A percentile compares a stretch with the other conserved stretches of the same genome.
Evolutionary conservation across 305 asterid species (phyloP).

Genomic region (Fraxinus platypoda): DNA sequence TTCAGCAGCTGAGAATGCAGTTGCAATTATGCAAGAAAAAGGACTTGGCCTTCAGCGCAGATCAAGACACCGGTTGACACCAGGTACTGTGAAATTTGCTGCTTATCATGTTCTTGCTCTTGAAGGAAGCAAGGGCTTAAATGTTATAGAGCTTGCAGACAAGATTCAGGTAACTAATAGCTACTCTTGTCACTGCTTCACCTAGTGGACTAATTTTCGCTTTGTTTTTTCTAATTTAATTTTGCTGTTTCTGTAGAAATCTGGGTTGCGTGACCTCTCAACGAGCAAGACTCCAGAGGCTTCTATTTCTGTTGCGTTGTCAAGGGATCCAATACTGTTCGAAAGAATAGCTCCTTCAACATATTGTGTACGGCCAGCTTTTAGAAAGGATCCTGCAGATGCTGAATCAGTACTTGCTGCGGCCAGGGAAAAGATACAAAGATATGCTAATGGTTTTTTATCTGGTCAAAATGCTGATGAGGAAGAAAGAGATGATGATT

Average conservation of each 20-base stretch:
- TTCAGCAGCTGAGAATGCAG: constrained; percentile 90
- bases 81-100: constrained; percentile 99
- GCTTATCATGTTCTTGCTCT: constrained; percentile 99
- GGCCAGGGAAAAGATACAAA: constrained; percentile 89
- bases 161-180: constrained; percentile 78
- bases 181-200: background rate
- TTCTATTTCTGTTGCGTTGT: constrained; percentile 97
- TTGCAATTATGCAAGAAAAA: constrained; percentile 90
- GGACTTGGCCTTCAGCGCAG: constrained; percentile 76
- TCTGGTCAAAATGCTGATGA: constrained; percentile 83
- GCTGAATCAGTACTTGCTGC: constrained; percentile 77
- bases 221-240: constrained; percentile 22
- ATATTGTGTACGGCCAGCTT: constrained; percentile 85
- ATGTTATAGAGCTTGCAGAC: constrained; percentile 92
- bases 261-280: constrained; percentile 94
- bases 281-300: constrained; percentile 99
- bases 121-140: constrained; percentile 93
- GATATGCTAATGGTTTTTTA: constrained; percentile 75
- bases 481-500: constrained; percentile 94
- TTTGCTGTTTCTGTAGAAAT: constrained; percentile 52
- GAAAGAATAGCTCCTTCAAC: constrained; percentile 99
- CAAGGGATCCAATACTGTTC: constrained; percentile 96
- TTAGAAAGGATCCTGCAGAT: constrained; percentile 93
- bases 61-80: constrained; percentile 93
- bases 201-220: background rate